Evolutionary conservation across 768 basidiomycete species (phyloP).

Genomic region (Candolleomyces efflorescens): DNA sequence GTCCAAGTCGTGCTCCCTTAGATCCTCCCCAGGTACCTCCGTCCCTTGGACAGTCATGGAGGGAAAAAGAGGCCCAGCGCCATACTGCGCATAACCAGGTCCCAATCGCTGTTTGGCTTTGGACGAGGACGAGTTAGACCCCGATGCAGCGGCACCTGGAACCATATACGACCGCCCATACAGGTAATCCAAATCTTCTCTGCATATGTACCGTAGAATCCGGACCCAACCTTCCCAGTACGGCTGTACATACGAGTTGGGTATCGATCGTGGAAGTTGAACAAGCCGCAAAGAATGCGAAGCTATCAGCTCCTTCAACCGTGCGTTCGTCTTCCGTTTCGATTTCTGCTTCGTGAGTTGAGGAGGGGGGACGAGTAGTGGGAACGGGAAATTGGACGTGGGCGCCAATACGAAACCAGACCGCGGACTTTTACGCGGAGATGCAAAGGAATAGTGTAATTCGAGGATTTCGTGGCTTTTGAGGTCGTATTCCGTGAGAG

Average conservation of each 20-base stretch:
- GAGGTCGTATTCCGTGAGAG: constrained; percentile 54
- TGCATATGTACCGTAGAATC: constrained; percentile 41
- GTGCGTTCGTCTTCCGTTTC: constrained; percentile 7
- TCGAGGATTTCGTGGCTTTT: constrained; percentile 66
- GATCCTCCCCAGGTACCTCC: background rate
- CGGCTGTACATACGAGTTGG: constrained; percentile 42
- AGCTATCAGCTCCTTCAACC: background rate
- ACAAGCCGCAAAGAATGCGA: constrained; percentile 21
- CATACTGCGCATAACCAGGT: constrained; percentile 3
- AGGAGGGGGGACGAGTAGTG: constrained; percentile 8
- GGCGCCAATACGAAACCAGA: constrained; percentile 6
- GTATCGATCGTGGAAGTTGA: constrained; percentile 5
- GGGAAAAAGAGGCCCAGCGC: background rate
- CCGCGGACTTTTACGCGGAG: constrained; percentile 8
- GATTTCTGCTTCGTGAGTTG: constrained; percentile 5
- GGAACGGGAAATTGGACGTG: constrained; percentile 12
- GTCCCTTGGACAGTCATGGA: background rate
- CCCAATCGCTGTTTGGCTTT: background rate
- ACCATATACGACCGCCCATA: background rate
- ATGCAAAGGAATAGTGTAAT: constrained; percentile 38
- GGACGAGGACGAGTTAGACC: background rate
- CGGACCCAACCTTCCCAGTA: constrained; percentile 56
- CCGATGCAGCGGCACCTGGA: background rate
- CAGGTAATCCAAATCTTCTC: constrained; percentile 7
- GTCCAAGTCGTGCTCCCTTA: background rate